Base-by-base conservation (phyloP, 2,329 filamentous ascomycete species). In the Botrytis cinerea region DNA sequence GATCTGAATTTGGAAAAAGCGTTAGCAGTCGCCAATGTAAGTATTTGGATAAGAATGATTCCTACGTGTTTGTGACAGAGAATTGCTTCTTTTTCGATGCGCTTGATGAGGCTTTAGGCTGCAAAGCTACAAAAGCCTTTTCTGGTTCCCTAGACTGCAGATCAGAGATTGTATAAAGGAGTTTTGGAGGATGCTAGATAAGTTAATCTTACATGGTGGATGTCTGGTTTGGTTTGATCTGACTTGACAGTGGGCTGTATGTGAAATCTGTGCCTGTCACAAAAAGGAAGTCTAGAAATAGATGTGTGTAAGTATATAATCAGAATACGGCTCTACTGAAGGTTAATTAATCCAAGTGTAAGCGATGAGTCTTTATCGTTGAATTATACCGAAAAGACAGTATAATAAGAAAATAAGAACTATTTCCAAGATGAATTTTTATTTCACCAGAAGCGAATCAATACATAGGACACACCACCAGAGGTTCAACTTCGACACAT, bases 91-190 rank as follows among this genome's bases (percentile, higher is more conserved):
- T 32, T 18, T 63, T n/a, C 22, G 40, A 43, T 32, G n/a, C 22
- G 22, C 4, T 46, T 45, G 40, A 16, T 18, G 48, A 51, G 22
- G 25, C 18, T 63, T 45, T n/a, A 45, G 22, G n/a, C 40, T 28
- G 16, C 0, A 9, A 28, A 18, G n/a, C 18, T 48, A 43, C 1
- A 46, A 35, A 45, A 7, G 6, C 5, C 4, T 46, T 22, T 46
- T 46, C n/a, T 64, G 43, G 18, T 22, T 64, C 59, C 59, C 59
- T 61, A n/a, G 25, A 6, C 38, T 22, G 5, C 35, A 40, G 38
- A 35, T 40, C 22, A 40, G 35, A 16, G 6, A n/a, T 61, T 25
- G 0, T 6, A 5, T 8, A n/a, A n/a, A 16, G 12, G 0, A 8
- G 0, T 60, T 35, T 35, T 64, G 61, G 22, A 48, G 7, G 18